Base-by-base conservation (phyloP, 1,139 yeast species). In the Candida anutae region DNA sequence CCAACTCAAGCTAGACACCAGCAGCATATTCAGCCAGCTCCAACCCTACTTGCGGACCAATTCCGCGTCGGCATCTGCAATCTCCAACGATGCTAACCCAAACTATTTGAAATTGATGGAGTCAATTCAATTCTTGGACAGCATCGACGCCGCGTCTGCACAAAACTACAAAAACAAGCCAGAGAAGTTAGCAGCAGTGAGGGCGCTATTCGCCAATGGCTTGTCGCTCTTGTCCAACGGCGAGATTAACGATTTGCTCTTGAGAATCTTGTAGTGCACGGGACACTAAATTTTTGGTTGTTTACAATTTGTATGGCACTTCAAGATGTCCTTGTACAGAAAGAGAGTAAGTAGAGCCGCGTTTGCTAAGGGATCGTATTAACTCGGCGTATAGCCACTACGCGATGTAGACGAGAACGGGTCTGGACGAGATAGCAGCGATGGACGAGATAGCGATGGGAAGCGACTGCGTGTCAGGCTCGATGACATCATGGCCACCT, bases 1-100 rank as follows among this genome's bases (percentile, higher is more conserved):
- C 5, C 88, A 80, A 43, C 57, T 85, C 14, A 46, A 55, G 5
- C 39, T 48, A 4, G 94, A 84, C 47, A 56, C 78, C 21, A 48
- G 53, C 1, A 62, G 62, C 21, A 36, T 80, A n/a, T 59, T 65
- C 38, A 43, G 50, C 2, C 38, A 54, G 18, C 45, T 80, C 29
- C 51, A 47, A 3, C 36, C 29, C 5, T 39, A 38, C 6, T 41
- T 62, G 15, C 38, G 33, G 38, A 30, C 48, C 39, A 15, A 34
- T 30, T 22, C 14, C 20, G 36, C 30, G 5, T 29, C 24, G 9
- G 28, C 25, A 3, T 36, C 35, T 2, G 25, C 23, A 13, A 46
- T 39, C 29, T 40, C 55, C 10, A 58, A 58, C 23, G 38, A 38
- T 49, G 22, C 44, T 43, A 46, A 64, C 34, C 43, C 42, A 22